Base-by-base conservation (phyloP, 192 early-diverging fungal genomes). In the Entomortierella beljakovae region DNA sequence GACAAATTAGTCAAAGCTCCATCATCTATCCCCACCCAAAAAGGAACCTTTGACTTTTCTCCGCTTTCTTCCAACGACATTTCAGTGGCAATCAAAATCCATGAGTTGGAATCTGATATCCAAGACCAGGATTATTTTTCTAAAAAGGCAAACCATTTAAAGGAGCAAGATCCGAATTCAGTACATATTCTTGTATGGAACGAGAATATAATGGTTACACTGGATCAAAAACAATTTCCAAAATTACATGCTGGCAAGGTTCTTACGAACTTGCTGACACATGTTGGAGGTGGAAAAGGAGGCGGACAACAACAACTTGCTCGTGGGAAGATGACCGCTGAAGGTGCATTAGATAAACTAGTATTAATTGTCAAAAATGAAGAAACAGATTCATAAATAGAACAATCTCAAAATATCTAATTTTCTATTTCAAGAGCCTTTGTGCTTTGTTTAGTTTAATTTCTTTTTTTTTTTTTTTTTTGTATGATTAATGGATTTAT, bases 231-330 rank as follows among this genome's bases (percentile, higher is more conserved):
- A 46, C 43, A 40, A 37, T 61, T 65, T 38, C 69, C 57, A 11
- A 57, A 52, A 18, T 16, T 61, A 40, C 69, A 61, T 65, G 59
- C 57, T 0, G 64, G 69, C 31, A 77, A 87, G 70, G 61, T 83
- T 3, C 51, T 87, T 63, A 84, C 83, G 71, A 61, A 63, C 8
- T 49, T 87, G 18, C 48, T 87, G 35, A 80, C 71, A 15, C 67
- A 69, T 53, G 61, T 83, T 46, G 83, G 83, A 32, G 85, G 85
- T 3, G 75, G 75, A 3, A 83, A 83, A 59, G 86, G 86, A 3
- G 86, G 86, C 23, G 86, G 86, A 32, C 82, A 87, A 52, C 73
- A 68, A 2, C 83, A 85, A 68, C 70, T 83, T 32, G 86, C 86
- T 4, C 75, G 84, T 57, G 83, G 82, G 18, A 57, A 65, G 58